phyloP scores from a whole-genome alignment of 495 filamentous ascomycete genomes.

The Penicillium subrubescens region DNA sequence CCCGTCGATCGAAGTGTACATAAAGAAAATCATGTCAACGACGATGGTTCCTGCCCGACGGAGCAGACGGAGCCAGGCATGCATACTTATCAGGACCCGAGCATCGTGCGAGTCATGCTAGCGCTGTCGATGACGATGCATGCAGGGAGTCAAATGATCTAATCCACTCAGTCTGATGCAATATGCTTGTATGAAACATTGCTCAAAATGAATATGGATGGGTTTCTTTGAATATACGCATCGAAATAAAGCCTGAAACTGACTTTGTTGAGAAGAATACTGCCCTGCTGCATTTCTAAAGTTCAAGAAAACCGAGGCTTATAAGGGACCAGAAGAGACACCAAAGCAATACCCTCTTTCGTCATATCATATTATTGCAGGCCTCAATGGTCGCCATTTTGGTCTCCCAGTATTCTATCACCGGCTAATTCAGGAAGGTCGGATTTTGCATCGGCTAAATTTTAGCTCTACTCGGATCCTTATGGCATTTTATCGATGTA shows the following conservation, averaged over 20 bases:
- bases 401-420: too few relatives aligned
- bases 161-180: conserved; percentile 4
- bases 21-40: neutral
- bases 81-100: conserved; percentile 6
- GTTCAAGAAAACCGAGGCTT: too few relatives aligned
- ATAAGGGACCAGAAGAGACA: too few relatives aligned
- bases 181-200: neutral
- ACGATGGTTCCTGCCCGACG: neutral
- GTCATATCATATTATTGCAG: too few relatives aligned
- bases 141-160: neutral
- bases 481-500: neutral
- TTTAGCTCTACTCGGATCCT: neutral
- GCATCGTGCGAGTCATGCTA: neutral
- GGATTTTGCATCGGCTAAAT: neutral
- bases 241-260: too few relatives aligned
- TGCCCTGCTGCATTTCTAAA: too few relatives aligned
- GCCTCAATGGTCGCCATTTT: too few relatives aligned
- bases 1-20: neutral
- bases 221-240: too few relatives aligned
- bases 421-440: too few relatives aligned
- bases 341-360: too few relatives aligned
- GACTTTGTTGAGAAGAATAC: too few relatives aligned
- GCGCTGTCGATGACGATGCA: neutral
- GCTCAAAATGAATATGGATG: neutral
- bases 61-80: conserved; percentile 6